phyloP scores from a whole-genome alignment of 2,329 filamentous ascomycete genomes.

The Fusarium drepaniforme region DNA sequence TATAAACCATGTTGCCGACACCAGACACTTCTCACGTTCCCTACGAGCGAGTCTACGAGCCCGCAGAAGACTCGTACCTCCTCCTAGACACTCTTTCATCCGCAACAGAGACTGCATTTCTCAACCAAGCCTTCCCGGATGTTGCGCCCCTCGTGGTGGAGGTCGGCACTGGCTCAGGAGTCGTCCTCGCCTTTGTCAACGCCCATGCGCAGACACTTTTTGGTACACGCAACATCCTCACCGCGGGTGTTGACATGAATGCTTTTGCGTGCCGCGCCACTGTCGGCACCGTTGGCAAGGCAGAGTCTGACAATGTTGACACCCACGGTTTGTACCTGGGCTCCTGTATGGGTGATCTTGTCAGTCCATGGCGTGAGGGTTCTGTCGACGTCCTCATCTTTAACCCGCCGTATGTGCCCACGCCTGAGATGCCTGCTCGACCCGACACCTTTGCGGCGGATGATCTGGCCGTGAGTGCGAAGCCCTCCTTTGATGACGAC shows the following conservation, averaged over 20 bases:
- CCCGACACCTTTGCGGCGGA: conserved; percentile 47
- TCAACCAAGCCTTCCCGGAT: conserved; percentile 70
- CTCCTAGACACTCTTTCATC: conserved; percentile 92
- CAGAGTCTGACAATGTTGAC: conserved; percentile 48
- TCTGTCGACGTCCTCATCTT: conserved; percentile 88
- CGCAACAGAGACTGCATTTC: conserved; percentile 74
- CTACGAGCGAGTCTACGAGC: conserved; percentile 92
- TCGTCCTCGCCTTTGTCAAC: conserved; percentile 89
- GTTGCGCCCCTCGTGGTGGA: conserved; percentile 79
- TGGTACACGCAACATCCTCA: conserved; percentile 76
- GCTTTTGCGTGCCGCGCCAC: conserved; percentile 85
- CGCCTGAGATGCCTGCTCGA: conserved; percentile 75
- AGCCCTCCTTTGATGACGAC: conserved; percentile 77
- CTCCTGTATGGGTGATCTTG: conserved; percentile 78
- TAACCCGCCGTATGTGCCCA: conserved; percentile 97
- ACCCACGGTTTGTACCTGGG: conserved; percentile 70
- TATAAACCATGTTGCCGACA: conserved; percentile 82
- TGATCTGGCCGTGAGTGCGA: conserved; percentile 44
- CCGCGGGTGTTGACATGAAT: conserved; percentile 88
- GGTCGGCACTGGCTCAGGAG: conserved; percentile 90
- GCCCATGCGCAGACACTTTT: conserved; percentile 82
- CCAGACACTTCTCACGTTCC: conserved; percentile 93
- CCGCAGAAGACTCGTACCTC: conserved; percentile 95
- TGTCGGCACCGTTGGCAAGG: conserved; percentile 72
- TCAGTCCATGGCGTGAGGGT: conserved; percentile 67